phyloP scores from a whole-genome alignment of 2,329 filamentous ascomycete genomes.

The Penicillium sp. region DNA sequence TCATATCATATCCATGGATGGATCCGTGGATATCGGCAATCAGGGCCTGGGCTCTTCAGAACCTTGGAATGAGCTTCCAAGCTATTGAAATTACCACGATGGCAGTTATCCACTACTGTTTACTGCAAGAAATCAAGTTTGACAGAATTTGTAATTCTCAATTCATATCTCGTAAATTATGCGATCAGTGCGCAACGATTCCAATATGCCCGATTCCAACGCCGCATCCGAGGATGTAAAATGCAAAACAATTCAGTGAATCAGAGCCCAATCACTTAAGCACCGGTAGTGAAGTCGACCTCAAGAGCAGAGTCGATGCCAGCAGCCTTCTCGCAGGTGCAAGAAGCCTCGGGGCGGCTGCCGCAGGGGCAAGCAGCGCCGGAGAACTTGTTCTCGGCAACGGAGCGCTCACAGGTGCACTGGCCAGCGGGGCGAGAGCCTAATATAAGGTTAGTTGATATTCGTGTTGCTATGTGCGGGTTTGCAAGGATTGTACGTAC shows the following conservation, averaged over 20 bases:
- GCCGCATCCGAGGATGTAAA: slow-evolving; percentile 1
- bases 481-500: slow-evolving; percentile 46
- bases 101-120: not conserved
- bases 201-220: slow-evolving; percentile 8
- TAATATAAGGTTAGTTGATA: slow-evolving; percentile 26
- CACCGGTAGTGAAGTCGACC: slow-evolving; percentile 81
- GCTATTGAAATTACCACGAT: no score
- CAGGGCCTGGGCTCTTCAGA: no score
- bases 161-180: slow-evolving; percentile 2
- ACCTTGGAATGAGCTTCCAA: no score
- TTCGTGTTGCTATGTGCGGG: not conserved
- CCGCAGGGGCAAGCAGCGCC: slow-evolving; percentile 76
- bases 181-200: not conserved
- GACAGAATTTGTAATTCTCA: not conserved
- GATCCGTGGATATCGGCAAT: no score
- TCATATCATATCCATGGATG: no score
- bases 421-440: slow-evolving; percentile 73
- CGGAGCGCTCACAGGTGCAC: slow-evolving; percentile 77
- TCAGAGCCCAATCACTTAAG: slow-evolving; percentile 8
- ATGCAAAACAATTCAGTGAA: slow-evolving; percentile 11
- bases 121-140: not conserved
- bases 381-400: slow-evolving; percentile 66
- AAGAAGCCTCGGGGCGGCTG: slow-evolving; percentile 68
- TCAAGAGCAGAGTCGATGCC: slow-evolving; percentile 66
- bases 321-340: slow-evolving; percentile 78